phyloP scores from a whole-genome alignment of 1,284 basidiomycete genomes.

The Ustilago sp. region DNA sequence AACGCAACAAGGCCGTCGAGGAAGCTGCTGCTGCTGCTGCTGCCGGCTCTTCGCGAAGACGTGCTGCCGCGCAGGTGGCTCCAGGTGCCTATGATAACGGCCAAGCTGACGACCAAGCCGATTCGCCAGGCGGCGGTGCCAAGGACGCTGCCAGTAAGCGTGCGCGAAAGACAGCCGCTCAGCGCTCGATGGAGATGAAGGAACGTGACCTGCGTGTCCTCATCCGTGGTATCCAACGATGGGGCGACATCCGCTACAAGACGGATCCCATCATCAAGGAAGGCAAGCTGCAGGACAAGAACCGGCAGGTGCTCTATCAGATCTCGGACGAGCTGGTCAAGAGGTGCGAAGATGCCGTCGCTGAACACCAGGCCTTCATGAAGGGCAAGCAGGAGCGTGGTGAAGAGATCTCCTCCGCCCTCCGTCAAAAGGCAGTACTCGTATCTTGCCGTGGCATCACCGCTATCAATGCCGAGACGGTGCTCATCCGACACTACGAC shows the following conservation, averaged over 20 bases:
- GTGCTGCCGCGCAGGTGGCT: slow-evolving; percentile 78
- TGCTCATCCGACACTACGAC: slow-evolving; percentile 88
- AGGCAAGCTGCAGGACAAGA: slow-evolving; percentile 93
- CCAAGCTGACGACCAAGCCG: slow-evolving; percentile 37
- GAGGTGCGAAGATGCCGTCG: slow-evolving; percentile 84
- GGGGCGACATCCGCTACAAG: slow-evolving; percentile 95
- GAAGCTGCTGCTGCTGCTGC: slow-evolving; percentile 72
- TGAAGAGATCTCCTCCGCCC: slow-evolving; percentile 74
- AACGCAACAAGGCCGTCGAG: slow-evolving; percentile 73
- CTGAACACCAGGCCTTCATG: slow-evolving; percentile 78
- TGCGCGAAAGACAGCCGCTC: slow-evolving; percentile 78
- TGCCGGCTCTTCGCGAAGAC: slow-evolving; percentile 73
- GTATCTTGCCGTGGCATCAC: slow-evolving; percentile 88
- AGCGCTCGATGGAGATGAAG: slow-evolving; percentile 95
- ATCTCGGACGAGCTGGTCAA: slow-evolving; percentile 93
- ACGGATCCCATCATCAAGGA: slow-evolving; percentile 94
- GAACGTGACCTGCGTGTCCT: slow-evolving; percentile 96
- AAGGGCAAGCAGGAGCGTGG: slow-evolving; percentile 75
- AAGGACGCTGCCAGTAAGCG: slow-evolving; percentile 71
- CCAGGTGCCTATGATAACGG: slow-evolving; percentile 78
- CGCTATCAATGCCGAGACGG: slow-evolving; percentile 97
- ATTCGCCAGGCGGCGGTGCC: slow-evolving; percentile 64
- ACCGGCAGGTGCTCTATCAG: slow-evolving; percentile 89
- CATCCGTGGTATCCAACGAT: slow-evolving; percentile 93
- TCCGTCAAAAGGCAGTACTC: slow-evolving; percentile 92